Evolutionary conservation across 768 basidiomycete genomes (phyloP).

Genomic region (Tubosaeta sp.): DNA sequence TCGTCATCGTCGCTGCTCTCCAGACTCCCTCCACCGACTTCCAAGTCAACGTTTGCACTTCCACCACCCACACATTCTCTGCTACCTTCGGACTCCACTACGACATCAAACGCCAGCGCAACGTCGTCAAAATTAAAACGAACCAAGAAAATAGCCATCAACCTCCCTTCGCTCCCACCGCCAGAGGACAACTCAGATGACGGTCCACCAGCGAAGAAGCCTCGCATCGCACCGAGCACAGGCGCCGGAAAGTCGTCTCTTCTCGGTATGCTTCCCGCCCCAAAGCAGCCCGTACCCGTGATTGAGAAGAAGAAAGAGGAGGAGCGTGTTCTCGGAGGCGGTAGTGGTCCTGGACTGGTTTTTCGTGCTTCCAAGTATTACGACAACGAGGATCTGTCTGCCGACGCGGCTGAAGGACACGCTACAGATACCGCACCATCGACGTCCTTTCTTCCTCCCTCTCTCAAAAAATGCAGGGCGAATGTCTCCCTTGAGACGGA

Average conservation of each 20-base stretch:
- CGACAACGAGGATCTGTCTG: neutral
- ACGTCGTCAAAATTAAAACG: slow-evolving; percentile 38
- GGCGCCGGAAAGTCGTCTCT: slow-evolving; percentile 63
- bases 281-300: slow-evolving; percentile 50
- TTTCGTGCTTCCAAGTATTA: slow-evolving; percentile 41
- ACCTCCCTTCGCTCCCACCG: slow-evolving; percentile 27
- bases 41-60: slow-evolving; percentile 32
- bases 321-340: slow-evolving; percentile 62
- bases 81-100: neutral
- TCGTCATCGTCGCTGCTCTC: slow-evolving; percentile 13
- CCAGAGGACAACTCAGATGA: slow-evolving; percentile 41
- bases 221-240: slow-evolving; percentile 37
- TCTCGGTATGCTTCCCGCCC: slow-evolving; percentile 70
- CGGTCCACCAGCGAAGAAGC: slow-evolving; percentile 57
- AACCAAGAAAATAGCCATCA: slow-evolving; percentile 41
- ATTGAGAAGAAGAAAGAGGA: slow-evolving; percentile 26
- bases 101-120: slow-evolving; percentile 1
- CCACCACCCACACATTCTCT: slow-evolving; percentile 30
- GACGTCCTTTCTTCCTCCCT: slow-evolving; percentile 54
- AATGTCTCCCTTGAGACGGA: slow-evolving; percentile 53
- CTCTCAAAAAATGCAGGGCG: slow-evolving; percentile 53
- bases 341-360: slow-evolving; percentile 56
- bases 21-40: slow-evolving; percentile 26
- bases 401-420: neutral
- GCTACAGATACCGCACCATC: slow-evolving; percentile 18